These are phyloP conservation scores for Fusarium dimerum DNA, from an alignment of 2,329 filamentous ascomycete genomes.

Conservation along the genomic window DNA sequence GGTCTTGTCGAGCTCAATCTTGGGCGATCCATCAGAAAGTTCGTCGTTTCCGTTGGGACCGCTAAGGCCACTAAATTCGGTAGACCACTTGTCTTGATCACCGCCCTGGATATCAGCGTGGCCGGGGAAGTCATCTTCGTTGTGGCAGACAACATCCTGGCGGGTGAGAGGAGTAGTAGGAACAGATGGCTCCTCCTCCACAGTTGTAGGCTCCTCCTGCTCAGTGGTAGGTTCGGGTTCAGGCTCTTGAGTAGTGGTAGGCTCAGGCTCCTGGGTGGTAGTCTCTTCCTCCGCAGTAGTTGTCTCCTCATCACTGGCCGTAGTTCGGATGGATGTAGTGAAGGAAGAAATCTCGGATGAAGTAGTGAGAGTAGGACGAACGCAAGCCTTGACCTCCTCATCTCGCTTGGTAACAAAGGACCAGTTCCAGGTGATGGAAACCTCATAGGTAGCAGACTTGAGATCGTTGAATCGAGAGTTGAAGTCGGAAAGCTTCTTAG, in stretches of 20 bases:
- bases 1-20: background rate
- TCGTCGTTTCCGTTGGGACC: background rate
- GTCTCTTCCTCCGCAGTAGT: background rate
- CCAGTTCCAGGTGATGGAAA: background rate
- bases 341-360: background rate
- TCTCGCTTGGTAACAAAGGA: background rate
- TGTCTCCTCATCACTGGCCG: background rate
- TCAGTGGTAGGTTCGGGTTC: too few relatives aligned
- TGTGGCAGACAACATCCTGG: conserved; percentile 10
- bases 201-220: background rate
- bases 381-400: background rate
- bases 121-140: conserved; percentile 19
- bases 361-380: background rate
- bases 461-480: background rate
- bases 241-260: too few relatives aligned
- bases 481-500: background rate
- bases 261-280: too few relatives aligned
- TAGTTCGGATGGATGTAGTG: background rate
- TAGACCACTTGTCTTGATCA: conserved; percentile 8
- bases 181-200: background rate
- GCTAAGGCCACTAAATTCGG: conserved; percentile 2
- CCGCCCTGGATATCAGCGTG: conserved; percentile 12
- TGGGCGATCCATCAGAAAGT: background rate
- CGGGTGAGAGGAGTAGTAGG: conserved; percentile 6
- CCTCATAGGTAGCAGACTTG: background rate